Evolutionary conservation across 495 filamentous ascomycete species (phyloP).

Genomic region (Daldinia childiae): DNA sequence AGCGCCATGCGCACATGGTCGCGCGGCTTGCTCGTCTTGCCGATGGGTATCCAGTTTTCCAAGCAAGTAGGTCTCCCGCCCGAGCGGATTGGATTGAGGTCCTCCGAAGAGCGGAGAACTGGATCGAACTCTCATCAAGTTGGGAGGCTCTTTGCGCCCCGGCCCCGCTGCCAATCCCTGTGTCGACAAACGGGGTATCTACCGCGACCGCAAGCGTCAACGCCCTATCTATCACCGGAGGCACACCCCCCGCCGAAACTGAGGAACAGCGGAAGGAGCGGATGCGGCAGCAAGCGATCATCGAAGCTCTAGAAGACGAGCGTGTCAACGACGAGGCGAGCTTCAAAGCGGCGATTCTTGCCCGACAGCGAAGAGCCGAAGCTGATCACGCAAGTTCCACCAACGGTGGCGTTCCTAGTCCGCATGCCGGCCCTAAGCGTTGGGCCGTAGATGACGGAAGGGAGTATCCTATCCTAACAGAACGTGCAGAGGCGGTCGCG

Average conservation of each 20-base stretch:
- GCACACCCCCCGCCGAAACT: conserved; percentile 42
- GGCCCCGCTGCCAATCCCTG: conserved; percentile 63
- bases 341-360: conserved; percentile 68
- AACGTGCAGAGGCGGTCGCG: conserved; percentile 71
- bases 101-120: conserved; percentile 69
- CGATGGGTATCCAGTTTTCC: conserved; percentile 83
- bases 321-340: conserved; percentile 69
- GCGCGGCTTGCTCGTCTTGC: conserved; percentile 75
- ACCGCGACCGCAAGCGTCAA: conserved; percentile 32
- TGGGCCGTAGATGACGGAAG: conserved; percentile 72
- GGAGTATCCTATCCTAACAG: conserved; percentile 74
- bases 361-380: conserved; percentile 64
- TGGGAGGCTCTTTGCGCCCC: conserved; percentile 80
- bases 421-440: conserved; percentile 58
- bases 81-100: conserved; percentile 84
- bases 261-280: conserved; percentile 63
- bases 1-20: conserved; percentile 80
- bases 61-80: conserved; percentile 73
- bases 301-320: conserved; percentile 71
- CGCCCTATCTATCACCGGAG: conserved; percentile 27
- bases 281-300: conserved; percentile 68
- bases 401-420: conserved; percentile 34
- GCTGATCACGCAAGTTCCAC: conserved; percentile 40
- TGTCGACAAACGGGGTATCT: conserved; percentile 41
- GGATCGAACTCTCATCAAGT: conserved; percentile 66